Conservation (phyloP, 2,329 filamentous ascomycete species). For the Phyllosticta citribraziliensis region DNA sequence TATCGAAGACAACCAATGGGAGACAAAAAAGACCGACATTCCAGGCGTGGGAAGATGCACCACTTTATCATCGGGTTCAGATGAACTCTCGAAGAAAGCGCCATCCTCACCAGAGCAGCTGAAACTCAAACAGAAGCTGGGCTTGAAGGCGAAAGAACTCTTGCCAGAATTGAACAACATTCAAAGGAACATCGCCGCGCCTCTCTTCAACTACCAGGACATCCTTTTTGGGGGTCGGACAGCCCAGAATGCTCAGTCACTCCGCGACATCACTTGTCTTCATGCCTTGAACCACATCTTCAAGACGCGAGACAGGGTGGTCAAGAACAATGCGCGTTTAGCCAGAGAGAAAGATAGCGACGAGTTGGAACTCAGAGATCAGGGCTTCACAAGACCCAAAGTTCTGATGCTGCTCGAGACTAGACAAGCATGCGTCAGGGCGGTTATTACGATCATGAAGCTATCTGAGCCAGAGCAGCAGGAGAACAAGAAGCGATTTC, state of each 20-base stretch:
- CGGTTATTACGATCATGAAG: constrained; percentile 65
- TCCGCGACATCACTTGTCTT: constrained; percentile 66
- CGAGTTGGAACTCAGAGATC: constrained; percentile 69
- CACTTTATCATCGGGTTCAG: constrained; percentile 18
- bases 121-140: constrained; percentile 24
- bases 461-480: constrained; percentile 79
- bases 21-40: constrained; percentile 27
- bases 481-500: constrained; percentile 87
- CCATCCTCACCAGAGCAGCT: constrained; percentile 20
- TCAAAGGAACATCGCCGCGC: constrained; percentile 56
- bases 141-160: constrained; percentile 20
- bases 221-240: constrained; percentile 66
- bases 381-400: constrained; percentile 92
- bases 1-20: constrained; percentile 41
- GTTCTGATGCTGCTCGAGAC: constrained; percentile 86
- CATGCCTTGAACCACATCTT: constrained; percentile 88
- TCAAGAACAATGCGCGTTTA: constrained; percentile 83
- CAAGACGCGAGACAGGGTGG: constrained; percentile 82
- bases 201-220: constrained; percentile 76
- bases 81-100: constrained; percentile 13
- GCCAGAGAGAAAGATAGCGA: constrained; percentile 53
- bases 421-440: constrained; percentile 70
- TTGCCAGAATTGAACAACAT: constrained; percentile 47
- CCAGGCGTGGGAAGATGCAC: constrained; percentile 20
- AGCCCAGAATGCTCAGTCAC: constrained; percentile 53